These are phyloP conservation scores for Toxoplasma gondii DNA, from an alignment of 169 alveolate genomes.

Conservation along the genomic window DNA sequence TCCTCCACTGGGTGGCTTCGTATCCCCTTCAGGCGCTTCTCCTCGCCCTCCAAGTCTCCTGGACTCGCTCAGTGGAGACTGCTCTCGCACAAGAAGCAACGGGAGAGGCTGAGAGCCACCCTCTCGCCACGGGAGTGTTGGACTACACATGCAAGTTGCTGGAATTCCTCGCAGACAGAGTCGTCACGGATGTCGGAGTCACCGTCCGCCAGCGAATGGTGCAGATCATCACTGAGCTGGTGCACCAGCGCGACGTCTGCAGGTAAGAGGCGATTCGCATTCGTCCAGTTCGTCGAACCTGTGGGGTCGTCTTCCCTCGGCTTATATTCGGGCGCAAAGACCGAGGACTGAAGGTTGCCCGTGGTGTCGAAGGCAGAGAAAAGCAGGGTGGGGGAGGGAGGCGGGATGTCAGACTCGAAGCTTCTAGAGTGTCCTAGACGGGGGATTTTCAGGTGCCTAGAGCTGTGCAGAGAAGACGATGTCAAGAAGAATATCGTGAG, in stretches of 20 bases:
- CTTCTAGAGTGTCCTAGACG: no score
- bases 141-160: conserved; percentile 75
- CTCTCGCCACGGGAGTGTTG: conserved; percentile 57
- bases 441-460: no score
- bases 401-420: background rate
- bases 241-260: conserved; percentile 96
- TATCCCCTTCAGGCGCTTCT: conserved; percentile 89
- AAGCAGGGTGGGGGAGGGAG: background rate
- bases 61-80: conserved; percentile 88
- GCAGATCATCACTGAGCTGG: conserved; percentile 94
- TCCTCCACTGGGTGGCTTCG: conserved; percentile 77
- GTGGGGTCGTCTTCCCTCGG: background rate
- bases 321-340: background rate
- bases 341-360: background rate
- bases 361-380: background rate
- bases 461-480: no score
- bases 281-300: background rate
- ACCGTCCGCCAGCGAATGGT: conserved; percentile 91
- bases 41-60: conserved; percentile 84
- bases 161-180: conserved; percentile 89
- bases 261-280: conserved; percentile 58
- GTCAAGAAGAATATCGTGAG: background rate
- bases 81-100: conserved; percentile 48
- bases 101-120: conserved; percentile 41
- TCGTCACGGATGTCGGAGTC: conserved; percentile 87